A percentile compares a stretch with the other conserved stretches of the same genome.
Conservation (phyloP, 2,329 filamentous ascomycete species). For the Fusarium sp. region DNA sequence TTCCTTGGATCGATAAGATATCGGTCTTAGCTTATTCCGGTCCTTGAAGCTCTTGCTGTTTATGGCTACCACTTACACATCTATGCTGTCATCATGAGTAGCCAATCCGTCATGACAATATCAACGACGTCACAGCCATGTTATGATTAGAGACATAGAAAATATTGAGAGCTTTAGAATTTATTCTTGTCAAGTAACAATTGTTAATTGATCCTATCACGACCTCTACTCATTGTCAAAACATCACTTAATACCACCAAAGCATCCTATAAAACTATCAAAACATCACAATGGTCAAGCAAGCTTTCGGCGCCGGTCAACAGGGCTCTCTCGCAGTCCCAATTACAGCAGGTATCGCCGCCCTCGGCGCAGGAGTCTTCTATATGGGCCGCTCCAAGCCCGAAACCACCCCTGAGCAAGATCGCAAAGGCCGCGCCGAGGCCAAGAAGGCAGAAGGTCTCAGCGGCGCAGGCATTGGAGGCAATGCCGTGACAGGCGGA, state of each 20-base stretch:
- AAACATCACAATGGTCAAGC: slow-evolving; percentile 28
- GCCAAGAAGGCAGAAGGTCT: slow-evolving; percentile 49
- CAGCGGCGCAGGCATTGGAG: slow-evolving; percentile 49
- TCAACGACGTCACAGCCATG: slow-evolving; percentile 38
- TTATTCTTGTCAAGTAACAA: neutral
- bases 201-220: slow-evolving; percentile 4
- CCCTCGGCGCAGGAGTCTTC: slow-evolving; percentile 43
- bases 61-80: slow-evolving; percentile 25
- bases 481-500: slow-evolving; percentile 47
- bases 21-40: slow-evolving; percentile 15
- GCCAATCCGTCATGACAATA: slow-evolving; percentile 32
- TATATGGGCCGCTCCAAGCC: slow-evolving; percentile 28
- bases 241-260: neutral
- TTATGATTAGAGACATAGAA: slow-evolving; percentile 13
- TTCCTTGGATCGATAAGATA: neutral
- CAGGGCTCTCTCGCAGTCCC: slow-evolving; percentile 35
- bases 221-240: neutral
- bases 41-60: slow-evolving; percentile 15
- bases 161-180: neutral
- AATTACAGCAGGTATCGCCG: slow-evolving; percentile 31
- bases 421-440: slow-evolving; percentile 38
- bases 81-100: slow-evolving; percentile 42
- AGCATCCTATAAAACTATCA: neutral
- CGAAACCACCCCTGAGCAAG: slow-evolving; percentile 23
- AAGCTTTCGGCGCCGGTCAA: slow-evolving; percentile 30